phyloP scores from a whole-genome alignment of 306 rosid genomes.

The Rosa multiflora region DNA sequence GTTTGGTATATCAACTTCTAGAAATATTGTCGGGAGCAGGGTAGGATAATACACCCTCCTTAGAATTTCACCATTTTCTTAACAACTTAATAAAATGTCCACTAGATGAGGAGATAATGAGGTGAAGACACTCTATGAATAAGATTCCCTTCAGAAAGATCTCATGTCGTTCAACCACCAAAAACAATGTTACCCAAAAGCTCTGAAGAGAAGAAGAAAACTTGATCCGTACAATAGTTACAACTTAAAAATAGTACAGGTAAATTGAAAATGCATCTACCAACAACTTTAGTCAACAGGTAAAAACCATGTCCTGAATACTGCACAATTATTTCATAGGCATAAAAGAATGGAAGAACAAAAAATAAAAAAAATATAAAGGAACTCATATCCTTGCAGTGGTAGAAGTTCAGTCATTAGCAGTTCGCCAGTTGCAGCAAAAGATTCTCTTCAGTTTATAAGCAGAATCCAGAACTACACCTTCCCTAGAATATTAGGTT shows the following conservation, averaged over 20 bases:
- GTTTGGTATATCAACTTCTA: too few species aligned
- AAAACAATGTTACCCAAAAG: not conserved
- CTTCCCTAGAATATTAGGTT: constrained; percentile 23
- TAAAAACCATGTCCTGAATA: not conserved
- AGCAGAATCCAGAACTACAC: not conserved
- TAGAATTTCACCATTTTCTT: not conserved
- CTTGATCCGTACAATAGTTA: too few species aligned
- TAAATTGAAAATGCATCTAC: not conserved
- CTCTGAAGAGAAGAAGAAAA: not conserved
- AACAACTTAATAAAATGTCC: not conserved
- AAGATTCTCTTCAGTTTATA: not conserved
- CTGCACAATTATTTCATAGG: not conserved
- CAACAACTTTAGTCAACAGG: not conserved
- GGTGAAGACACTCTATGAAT: not conserved
- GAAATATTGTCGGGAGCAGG: too few species aligned
- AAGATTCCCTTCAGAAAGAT: not conserved
- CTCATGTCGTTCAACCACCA: not conserved
- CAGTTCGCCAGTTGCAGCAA: not conserved
- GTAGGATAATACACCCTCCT: too few species aligned
- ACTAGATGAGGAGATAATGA: not conserved
- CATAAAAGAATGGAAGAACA: not conserved
- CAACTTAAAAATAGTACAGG: not conserved
- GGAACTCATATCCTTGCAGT: not conserved
- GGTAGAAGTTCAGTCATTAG: not conserved
- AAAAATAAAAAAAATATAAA: not conserved